Evolutionary conservation across 2,329 filamentous ascomycete species (phyloP), one percentile per base, ranked within the genome.

Genomic region (Lecanicillium sp.): DNA sequence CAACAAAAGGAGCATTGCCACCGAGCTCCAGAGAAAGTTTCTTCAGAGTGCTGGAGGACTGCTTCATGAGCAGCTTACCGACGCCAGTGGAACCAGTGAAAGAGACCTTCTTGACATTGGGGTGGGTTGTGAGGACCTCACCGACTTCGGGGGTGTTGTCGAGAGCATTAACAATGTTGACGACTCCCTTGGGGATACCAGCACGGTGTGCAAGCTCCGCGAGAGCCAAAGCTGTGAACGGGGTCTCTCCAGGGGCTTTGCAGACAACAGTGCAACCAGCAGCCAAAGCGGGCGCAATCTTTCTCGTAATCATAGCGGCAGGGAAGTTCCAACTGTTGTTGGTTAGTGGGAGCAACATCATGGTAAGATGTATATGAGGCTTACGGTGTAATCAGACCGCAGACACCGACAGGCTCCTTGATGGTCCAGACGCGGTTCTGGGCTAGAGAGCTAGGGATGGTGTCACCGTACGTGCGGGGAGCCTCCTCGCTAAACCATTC

Each of bases 221-320:
- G 15, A 96, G 63, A 2, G 90, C 90, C 28, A 95, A 80, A 1
- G 87, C 80, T 17, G 89, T 94, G 58, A 90, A 92, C 0, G 90
- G 92, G 1, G 92, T 95, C 68, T 96, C 90, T 35, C 82, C 81
- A 2, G 90, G 89, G 13, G 88, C 83, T 62, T 98, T 98, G 52
- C 80, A 81, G 2, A 96, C 89, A 3, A 94, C 85, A 0, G 90
- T 95, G 65, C 90, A 96, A 42, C 92, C 92, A n/a, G 88, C 89
- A 14, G 92, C 92, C 40, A 96, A 71, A 8, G 84, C 85, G 2
- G 85, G 78, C 2, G 75, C 80, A 36, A 80, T 70, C 58, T 84
- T 84, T 43, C 80, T 66, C 6, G 79, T 83, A 47, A 85, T 77
- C 82, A 86, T 86, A 35, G 81, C 81, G 3, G 80, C 77, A 11